Evolutionary conservation across 257 asterid species (phyloP).

Genomic region (Solanum gandarillasii): DNA sequence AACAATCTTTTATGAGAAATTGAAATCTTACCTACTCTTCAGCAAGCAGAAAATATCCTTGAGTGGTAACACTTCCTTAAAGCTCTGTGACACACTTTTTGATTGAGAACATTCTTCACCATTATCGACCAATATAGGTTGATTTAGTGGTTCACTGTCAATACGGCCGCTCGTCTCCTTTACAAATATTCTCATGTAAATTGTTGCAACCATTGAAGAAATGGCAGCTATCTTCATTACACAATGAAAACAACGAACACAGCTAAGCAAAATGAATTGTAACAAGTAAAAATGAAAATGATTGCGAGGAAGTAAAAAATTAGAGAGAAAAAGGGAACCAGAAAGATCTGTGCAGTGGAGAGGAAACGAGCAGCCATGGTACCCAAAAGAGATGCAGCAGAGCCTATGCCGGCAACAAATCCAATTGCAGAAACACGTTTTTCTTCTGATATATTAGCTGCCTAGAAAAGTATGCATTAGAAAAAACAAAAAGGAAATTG

Average conservation of each 20-base stretch:
- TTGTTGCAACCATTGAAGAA: slow-evolving; percentile 25
- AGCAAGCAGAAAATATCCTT: slow-evolving; percentile 36
- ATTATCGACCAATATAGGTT: neutral
- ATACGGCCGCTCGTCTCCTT: slow-evolving; percentile 8
- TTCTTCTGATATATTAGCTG: slow-evolving; percentile 43
- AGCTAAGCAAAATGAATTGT: neutral
- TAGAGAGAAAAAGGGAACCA: slow-evolving; percentile 11
- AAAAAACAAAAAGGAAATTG: neutral
- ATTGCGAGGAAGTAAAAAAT: too few species aligned
- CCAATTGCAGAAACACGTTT: slow-evolving; percentile 50
- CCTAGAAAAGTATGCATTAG: slow-evolving; percentile 13
- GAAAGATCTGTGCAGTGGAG: slow-evolving; percentile 30
- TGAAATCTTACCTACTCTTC: slow-evolving; percentile 28
- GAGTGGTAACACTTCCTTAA: slow-evolving; percentile 24
- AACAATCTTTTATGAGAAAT: neutral
- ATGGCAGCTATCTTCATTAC: slow-evolving; percentile 29
- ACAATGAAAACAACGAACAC: neutral
- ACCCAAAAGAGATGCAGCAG: slow-evolving; percentile 45
- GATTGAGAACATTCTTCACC: slow-evolving; percentile 1
- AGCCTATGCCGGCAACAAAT: slow-evolving; percentile 30
- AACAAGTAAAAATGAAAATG: neutral
- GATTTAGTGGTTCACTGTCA: neutral
- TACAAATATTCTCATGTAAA: slow-evolving; percentile 43
- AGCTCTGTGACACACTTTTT: neutral
- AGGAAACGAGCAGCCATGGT: slow-evolving; percentile 47